phyloP scores from a whole-genome alignment of 2,329 filamentous ascomycete species.

The Cordyceps fumosorosea region DNA sequence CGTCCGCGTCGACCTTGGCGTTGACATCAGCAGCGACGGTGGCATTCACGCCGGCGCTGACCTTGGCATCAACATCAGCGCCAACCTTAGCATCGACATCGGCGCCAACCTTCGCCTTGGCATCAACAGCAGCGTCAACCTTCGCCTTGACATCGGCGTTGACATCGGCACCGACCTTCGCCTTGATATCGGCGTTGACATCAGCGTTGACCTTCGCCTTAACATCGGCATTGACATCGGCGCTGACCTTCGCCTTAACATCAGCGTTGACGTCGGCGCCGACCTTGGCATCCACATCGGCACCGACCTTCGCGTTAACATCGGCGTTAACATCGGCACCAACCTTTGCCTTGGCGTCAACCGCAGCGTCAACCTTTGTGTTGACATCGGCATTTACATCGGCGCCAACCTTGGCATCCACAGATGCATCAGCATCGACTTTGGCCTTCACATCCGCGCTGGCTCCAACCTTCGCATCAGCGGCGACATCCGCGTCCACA shows the following conservation, averaged over 20 bases:
- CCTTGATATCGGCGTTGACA: neutral
- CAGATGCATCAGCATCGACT: too few relatives aligned
- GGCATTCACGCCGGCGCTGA: neutral
- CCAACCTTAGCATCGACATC: neutral
- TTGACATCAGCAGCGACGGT: neutral
- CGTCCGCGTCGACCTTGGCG: neutral
- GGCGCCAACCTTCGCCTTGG: too few relatives aligned
- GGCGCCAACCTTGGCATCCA: neutral
- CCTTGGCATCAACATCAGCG: neutral
- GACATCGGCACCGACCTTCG: neutral
- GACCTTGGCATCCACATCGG: neutral
- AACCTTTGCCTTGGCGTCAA: neutral
- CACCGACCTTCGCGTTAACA: neutral
- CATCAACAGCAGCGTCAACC: too few relatives aligned
- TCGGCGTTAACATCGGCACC: neutral
- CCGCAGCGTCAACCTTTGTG: neutral
- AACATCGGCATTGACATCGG: neutral
- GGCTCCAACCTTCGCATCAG: neutral
- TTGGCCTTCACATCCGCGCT: too few relatives aligned
- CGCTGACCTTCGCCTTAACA: neutral
- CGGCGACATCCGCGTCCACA: neutral
- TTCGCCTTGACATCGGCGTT: neutral
- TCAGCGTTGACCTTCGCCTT: neutral
- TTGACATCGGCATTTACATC: neutral
- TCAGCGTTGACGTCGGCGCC: neutral